Evolutionary conservation across 495 filamentous ascomycete species (phyloP).

Genomic region (Platismatia glauca): DNA sequence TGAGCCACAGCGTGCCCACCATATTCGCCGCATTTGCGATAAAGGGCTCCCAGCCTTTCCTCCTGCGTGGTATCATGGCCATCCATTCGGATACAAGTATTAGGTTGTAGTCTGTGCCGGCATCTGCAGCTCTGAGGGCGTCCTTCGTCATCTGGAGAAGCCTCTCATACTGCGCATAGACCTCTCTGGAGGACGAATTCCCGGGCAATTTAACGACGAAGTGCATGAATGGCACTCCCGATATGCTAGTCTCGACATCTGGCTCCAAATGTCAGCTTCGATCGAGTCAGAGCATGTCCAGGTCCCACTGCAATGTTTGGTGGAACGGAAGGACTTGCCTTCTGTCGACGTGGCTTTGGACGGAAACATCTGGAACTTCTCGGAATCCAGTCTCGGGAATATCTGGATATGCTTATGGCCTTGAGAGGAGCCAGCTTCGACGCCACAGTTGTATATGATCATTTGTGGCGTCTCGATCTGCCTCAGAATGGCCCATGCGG

Average conservation of each 20-base stretch:
- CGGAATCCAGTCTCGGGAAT: constrained; percentile 18
- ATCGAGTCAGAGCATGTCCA: background rate
- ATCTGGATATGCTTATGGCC: constrained; percentile 27
- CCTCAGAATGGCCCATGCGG: constrained; percentile 25
- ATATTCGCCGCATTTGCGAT: constrained; percentile 19
- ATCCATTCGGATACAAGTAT: constrained; percentile 20
- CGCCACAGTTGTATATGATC: constrained; percentile 27
- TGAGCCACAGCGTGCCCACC: constrained; percentile 18
- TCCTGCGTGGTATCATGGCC: constrained; percentile 18
- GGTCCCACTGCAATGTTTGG: background rate
- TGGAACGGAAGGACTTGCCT: background rate
- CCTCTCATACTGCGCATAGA: constrained; percentile 13
- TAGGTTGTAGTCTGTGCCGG: constrained; percentile 20
- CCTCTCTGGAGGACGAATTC: background rate
- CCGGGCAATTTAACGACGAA: constrained; percentile 15
- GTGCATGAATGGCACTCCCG: constrained; percentile 19
- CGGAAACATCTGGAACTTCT: constrained; percentile 12
- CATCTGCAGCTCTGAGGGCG: constrained; percentile 12
- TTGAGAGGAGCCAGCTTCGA: constrained; percentile 25
- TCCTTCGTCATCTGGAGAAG: constrained; percentile 14
- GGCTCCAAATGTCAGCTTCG: background rate
- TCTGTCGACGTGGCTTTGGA: constrained; percentile 4
- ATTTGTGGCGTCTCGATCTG: constrained; percentile 17
- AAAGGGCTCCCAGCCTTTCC: constrained; percentile 9
- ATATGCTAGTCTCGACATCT: constrained; percentile 11